Evolutionary conservation across 129 eudicot species (phyloP), one percentile per base, ranked within the genome.

Genomic region (Arctium lappa): DNA sequence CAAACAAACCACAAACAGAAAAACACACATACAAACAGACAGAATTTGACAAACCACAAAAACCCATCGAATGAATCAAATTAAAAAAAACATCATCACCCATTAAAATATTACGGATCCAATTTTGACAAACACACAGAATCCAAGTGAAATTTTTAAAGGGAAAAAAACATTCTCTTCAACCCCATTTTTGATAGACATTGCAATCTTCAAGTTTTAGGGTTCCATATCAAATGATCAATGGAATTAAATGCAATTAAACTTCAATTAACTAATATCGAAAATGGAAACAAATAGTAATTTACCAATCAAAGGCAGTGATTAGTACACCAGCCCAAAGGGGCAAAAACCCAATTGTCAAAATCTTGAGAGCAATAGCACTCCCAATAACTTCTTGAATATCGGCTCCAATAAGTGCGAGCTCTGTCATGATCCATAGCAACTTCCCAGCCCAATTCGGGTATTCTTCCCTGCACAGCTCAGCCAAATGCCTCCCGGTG

Each of bases 331-430:
- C 98, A 81, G 93, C 89, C 98, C 98, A 95, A 74, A 95, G 97
- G 69, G 98, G 98, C 83, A 95, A 73, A 42, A 89, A 75, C 5
- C 97, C 97, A 71, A 87, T 73, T 30, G 94, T 92, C 82, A 95
- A 75, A 82, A 95, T 92, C 86, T 92, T 92, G 27, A 95, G 87
- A 29, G 97, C 98, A 87, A 95, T 92, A 3, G 97, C 97, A 89
- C 98, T 94, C 8, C 98, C 98, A 78, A 94, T 94, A n/a, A 95
- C 97, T 80, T 95, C 98, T 74, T 95, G 98, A 42, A 95, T 94
- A 88, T 94, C 97, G 46, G 98, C 88, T 34, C 98, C 98, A 34
- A 94, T 89, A 31, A 94, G 79, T 4, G 98, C 98, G 69, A 91
- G 18, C 78, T 95, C 98, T n/a, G 98, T 91, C 98, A 95, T 95